Percentiles rank a stretch among this genome's conserved stretches.
Evolutionary conservation across 257 asterid genomes (phyloP).

Genomic region (Sherardia arvensis): DNA sequence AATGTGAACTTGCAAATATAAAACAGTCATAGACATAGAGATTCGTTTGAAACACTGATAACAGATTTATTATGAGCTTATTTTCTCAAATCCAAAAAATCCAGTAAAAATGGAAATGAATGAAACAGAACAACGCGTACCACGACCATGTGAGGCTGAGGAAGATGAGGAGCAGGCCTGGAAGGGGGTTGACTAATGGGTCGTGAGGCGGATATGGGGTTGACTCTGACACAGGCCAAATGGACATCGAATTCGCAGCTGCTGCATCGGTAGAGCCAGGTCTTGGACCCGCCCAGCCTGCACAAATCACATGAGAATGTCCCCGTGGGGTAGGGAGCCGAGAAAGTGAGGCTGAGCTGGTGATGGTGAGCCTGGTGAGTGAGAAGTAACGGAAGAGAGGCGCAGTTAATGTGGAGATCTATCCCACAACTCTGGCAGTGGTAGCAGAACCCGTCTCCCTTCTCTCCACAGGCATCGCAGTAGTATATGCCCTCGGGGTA

Average conservation of each 20-base stretch:
- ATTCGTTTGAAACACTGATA: too few relatives aligned
- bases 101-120: too few relatives aligned
- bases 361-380: slow-evolving; percentile 29
- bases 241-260: slow-evolving; percentile 44
- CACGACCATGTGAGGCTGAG: neutral
- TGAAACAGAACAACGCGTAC: too few relatives aligned
- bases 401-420: slow-evolving; percentile 47
- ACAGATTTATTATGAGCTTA: too few relatives aligned
- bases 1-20: too few relatives aligned
- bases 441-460: slow-evolving; percentile 36
- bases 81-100: too few relatives aligned
- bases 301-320: slow-evolving; percentile 40
- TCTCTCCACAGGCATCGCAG: slow-evolving; percentile 47
- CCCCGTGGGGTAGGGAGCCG: slow-evolving; percentile 34
- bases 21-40: too few relatives aligned
- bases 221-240: slow-evolving; percentile 24
- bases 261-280: slow-evolving; percentile 44
- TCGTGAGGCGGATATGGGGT: neutral
- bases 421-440: slow-evolving; percentile 36
- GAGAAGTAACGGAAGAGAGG: slow-evolving; percentile 21
- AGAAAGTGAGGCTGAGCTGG: slow-evolving; percentile 27
- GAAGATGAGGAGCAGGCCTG: neutral
- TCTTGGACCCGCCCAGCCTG: slow-evolving; percentile 19
- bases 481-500: slow-evolving; percentile 40
- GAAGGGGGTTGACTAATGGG: neutral